A percentile compares a stretch with the other conserved stretches of the same genome.
These are phyloP conservation scores for Urostyla sp. DNA, from an alignment of 73 alveolate species.

Conservation along the genomic window DNA sequence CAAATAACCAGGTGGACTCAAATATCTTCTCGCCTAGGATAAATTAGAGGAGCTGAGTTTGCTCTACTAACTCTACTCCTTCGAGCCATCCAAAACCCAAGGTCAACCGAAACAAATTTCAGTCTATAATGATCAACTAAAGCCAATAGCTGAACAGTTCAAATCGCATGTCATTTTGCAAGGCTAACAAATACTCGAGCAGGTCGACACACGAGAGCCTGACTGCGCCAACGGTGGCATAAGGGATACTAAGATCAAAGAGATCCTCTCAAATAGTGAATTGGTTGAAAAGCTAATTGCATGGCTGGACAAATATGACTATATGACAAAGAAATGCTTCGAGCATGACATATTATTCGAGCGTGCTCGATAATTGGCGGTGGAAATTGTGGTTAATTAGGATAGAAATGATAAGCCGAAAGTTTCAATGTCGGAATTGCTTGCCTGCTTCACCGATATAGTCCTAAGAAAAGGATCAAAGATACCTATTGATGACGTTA, in stretches of 20 bases:
- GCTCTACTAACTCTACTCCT: constrained; percentile 43
- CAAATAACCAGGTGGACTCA: constrained; percentile 66
- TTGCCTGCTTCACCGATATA: constrained; percentile 63
- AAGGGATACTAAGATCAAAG: constrained; percentile 43
- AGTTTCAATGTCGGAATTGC: constrained; percentile 62
- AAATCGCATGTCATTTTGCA: constrained; percentile 27
- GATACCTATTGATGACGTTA: too few relatives aligned
- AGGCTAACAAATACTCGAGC: constrained; percentile 47
- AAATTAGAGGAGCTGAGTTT: constrained; percentile 42
- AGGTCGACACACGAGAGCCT: neutral
- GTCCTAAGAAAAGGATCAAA: constrained; percentile 63
- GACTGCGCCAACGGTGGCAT: constrained; percentile 18
- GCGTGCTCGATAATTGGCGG: constrained; percentile 61
- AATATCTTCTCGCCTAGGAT: constrained; percentile 38
- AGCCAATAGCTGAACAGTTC: constrained; percentile 53
- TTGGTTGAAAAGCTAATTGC: constrained; percentile 48
- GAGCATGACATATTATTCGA: constrained; percentile 50
- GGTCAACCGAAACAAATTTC: too few relatives aligned
- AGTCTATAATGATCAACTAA: neutral
- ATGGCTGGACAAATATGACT: constrained; percentile 32
- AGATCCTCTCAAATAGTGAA: constrained; percentile 34
- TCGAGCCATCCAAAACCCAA: too few relatives aligned
- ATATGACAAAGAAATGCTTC: constrained; percentile 58
- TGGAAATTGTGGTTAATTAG: constrained; percentile 55
- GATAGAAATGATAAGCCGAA: constrained; percentile 43